Conservation (phyloP, 106 monocot species). For the Dendrobium officinale region DNA sequence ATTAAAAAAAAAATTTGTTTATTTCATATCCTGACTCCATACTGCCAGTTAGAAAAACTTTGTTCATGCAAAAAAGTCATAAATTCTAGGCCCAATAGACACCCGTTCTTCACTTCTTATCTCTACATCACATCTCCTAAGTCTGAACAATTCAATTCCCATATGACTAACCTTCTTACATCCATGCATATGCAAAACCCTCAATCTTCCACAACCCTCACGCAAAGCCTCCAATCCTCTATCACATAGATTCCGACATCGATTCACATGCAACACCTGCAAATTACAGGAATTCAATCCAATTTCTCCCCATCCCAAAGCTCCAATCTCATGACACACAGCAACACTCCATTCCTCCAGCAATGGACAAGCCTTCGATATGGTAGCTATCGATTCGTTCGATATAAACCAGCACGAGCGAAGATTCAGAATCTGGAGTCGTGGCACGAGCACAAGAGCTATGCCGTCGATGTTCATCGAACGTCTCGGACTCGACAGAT, state of each 20-base stretch:
- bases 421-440: conserved; percentile 55
- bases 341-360: conserved; percentile 86
- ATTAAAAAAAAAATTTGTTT: background rate
- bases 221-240: conserved; percentile 43
- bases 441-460: conserved; percentile 32
- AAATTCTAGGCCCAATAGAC: conserved; percentile 45
- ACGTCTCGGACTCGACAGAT: conserved; percentile 34
- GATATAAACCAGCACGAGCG: conserved; percentile 55
- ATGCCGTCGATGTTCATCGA: conserved; percentile 31
- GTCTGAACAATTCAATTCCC: conserved; percentile 49
- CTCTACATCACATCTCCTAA: conserved; percentile 47
- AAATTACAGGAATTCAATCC: conserved; percentile 46
- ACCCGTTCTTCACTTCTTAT: conserved; percentile 45
- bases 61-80: conserved; percentile 34
- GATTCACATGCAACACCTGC: conserved; percentile 70
- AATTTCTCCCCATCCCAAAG: conserved; percentile 59
- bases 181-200: conserved; percentile 54
- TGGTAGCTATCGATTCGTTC: conserved; percentile 46
- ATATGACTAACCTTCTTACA: conserved; percentile 40
- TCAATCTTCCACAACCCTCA: conserved; percentile 38
- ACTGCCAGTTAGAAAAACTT: no score
- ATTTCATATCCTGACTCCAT: no score
- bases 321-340: conserved; percentile 59
- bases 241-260: conserved; percentile 74
- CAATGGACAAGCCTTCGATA: conserved; percentile 64